A percentile compares a stretch with the other conserved stretches of the same genome.
Conservation (phyloP, 352 stramenopile genomes). For the Globisporangium solare region DNA sequence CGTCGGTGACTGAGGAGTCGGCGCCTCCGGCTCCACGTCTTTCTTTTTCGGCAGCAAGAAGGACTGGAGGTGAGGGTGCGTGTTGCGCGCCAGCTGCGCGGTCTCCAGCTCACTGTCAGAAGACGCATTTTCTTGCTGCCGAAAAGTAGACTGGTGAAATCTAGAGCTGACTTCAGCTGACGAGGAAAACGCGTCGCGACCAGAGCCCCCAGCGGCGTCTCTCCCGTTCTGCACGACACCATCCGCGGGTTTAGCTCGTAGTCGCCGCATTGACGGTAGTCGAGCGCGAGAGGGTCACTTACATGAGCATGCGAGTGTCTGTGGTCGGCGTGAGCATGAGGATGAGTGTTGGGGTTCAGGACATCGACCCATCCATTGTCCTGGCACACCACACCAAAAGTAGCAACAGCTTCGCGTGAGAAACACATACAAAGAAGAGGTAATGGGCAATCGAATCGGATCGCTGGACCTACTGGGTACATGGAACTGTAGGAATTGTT, state of each 20-base stretch:
- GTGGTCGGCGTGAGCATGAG: not conserved
- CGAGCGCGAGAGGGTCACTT: not conserved
- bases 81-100: not conserved
- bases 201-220: not conserved
- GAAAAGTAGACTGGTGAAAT: not conserved
- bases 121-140: slow-evolving; percentile 9
- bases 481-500: slow-evolving; percentile 78
- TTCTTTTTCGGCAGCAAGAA: slow-evolving; percentile 36
- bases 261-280: not conserved
- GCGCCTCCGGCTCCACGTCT: slow-evolving; percentile 20
- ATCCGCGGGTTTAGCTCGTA: not conserved
- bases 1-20: slow-evolving; percentile 28
- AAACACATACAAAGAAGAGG: not conserved
- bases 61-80: slow-evolving; percentile 26
- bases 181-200: not conserved
- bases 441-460: no score
- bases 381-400: slow-evolving; percentile 17
- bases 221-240: not conserved
- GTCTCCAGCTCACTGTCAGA: slow-evolving; percentile 3
- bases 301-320: slow-evolving; percentile 8
- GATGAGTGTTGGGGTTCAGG: slow-evolving; percentile 21
- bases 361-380: slow-evolving; percentile 72
- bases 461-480: slow-evolving; percentile 36
- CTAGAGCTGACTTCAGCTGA: not conserved
- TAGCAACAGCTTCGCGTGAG: not conserved